Evolutionary conservation across 768 basidiomycete species (phyloP).

Genomic region (Kwoniella botswanensis): DNA sequence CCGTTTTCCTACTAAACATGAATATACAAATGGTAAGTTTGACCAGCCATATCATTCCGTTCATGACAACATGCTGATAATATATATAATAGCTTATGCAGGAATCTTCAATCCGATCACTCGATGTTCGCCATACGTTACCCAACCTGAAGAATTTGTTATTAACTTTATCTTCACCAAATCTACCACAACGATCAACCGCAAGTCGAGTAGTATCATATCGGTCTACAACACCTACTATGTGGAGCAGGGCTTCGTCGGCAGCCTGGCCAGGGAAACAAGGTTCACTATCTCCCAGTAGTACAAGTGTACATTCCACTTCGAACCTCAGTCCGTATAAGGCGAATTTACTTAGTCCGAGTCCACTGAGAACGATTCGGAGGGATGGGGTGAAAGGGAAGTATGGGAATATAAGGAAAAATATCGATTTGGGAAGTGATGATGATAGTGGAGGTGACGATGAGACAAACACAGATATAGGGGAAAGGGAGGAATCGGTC

Average conservation of each 20-base stretch:
- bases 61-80: not conserved
- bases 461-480: not conserved
- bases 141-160: slow-evolving; percentile 95
- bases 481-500: not conserved
- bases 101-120: slow-evolving; percentile 81
- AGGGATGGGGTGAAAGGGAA: slow-evolving; percentile 6
- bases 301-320: slow-evolving; percentile 2
- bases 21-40: slow-evolving; percentile 85
- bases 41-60: not conserved
- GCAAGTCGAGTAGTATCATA: slow-evolving; percentile 3
- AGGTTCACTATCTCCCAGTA: not conserved
- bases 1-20: slow-evolving; percentile 94
- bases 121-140: slow-evolving; percentile 94
- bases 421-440: slow-evolving; percentile 5
- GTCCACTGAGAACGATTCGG: slow-evolving; percentile 7
- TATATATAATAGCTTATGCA: slow-evolving; percentile 73
- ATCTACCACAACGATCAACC: slow-evolving; percentile 20
- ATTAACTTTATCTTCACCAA: slow-evolving; percentile 64
- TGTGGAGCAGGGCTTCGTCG: slow-evolving; percentile 14
- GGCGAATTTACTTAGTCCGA: slow-evolving; percentile 1
- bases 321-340: not conserved
- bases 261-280: slow-evolving; percentile 6
- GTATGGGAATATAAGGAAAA: not conserved
- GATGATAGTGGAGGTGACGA: slow-evolving; percentile 3
- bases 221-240: slow-evolving; percentile 10